phyloP scores from a whole-genome alignment of 2,329 filamentous ascomycete species.

The Verticillium isaacii region DNA sequence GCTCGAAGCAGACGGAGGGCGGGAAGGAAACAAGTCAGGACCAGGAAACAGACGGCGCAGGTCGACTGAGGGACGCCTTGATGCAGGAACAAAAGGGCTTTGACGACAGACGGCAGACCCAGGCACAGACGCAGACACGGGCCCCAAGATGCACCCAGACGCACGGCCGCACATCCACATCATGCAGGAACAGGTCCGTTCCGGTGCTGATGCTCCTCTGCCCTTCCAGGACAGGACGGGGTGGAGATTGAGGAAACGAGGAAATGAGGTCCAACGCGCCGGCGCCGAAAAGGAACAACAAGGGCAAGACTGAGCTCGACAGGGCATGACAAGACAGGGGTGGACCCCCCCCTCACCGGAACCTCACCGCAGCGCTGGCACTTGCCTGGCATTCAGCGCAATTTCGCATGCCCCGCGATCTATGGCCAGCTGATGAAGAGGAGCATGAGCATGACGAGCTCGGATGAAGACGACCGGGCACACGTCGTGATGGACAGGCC shows the following conservation, averaged over 20 bases:
- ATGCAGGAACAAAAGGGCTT: not conserved
- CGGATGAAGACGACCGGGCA: not conserved
- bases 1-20: not conserved
- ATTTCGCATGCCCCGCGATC: not conserved
- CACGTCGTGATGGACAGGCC: not conserved
- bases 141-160: not conserved
- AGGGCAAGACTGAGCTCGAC: too few relatives aligned
- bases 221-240: not conserved
- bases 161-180: not conserved
- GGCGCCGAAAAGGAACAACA: not conserved
- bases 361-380: not conserved
- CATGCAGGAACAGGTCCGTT: not conserved
- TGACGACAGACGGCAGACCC: not conserved
- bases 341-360: not conserved
- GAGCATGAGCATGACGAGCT: not conserved
- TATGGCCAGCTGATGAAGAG: not conserved
- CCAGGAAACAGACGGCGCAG: not conserved
- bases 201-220: not conserved
- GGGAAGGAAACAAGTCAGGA: not conserved
- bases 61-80: not conserved
- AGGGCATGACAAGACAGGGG: not conserved
- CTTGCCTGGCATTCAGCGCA: not conserved
- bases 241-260: not conserved
- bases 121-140: not conserved
- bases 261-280: not conserved